phyloP scores from a whole-genome alignment of 1,284 basidiomycete species.

The Pisolithus thermaeus region DNA sequence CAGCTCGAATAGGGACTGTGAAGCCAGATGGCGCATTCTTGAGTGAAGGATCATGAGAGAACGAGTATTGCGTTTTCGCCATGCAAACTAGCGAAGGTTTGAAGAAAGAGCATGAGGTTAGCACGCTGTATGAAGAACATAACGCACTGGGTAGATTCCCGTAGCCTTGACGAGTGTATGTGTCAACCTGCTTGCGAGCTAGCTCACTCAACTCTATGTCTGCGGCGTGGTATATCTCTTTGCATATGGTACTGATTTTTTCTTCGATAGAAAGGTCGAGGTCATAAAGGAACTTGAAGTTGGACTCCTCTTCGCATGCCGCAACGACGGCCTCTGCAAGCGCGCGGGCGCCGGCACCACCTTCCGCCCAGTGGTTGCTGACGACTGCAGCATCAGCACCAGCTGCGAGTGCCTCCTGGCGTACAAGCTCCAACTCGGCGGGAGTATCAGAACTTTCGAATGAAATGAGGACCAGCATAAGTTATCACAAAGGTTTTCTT shows the following conservation, averaged over 20 bases:
- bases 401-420: conserved; percentile 72
- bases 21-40: conserved; percentile 91
- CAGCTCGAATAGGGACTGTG: conserved; percentile 88
- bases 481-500: conserved; percentile 24
- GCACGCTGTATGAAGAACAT: background rate
- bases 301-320: conserved; percentile 77
- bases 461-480: conserved; percentile 1
- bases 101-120: conserved; percentile 6
- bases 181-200: conserved; percentile 84
- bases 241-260: conserved; percentile 85
- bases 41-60: conserved; percentile 89
- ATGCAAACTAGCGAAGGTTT: conserved; percentile 68
- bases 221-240: conserved; percentile 88
- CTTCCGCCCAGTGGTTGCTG: conserved; percentile 95
- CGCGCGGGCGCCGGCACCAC: conserved; percentile 82
- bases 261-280: conserved; percentile 77
- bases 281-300: conserved; percentile 90
- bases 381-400: conserved; percentile 96
- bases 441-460: conserved; percentile 75
- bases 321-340: conserved; percentile 85
- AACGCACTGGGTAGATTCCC: conserved; percentile 70
- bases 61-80: conserved; percentile 98
- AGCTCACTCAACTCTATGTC: conserved; percentile 81
- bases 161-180: conserved; percentile 90
- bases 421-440: conserved; percentile 86